Evolutionary conservation across 2,329 filamentous ascomycete genomes (phyloP).

Genomic region (Tolypocladium cylindrosporum): DNA sequence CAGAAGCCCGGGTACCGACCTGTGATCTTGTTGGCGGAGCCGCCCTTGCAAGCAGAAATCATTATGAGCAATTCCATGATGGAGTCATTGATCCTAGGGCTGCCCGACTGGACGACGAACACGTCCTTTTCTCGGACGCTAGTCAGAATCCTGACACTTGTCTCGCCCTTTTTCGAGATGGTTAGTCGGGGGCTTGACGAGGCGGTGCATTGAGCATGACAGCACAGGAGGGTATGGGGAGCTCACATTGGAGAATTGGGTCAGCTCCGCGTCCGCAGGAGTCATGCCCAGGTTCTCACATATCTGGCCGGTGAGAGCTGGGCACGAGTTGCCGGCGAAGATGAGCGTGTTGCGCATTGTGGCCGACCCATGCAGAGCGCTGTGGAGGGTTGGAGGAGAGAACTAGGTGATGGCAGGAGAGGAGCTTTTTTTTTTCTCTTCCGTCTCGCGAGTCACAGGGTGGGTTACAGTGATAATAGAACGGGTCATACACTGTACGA

Average conservation of each 20-base stretch:
- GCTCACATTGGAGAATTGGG: constrained; percentile 61
- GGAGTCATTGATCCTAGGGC: constrained; percentile 92
- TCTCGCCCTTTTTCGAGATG: constrained; percentile 47
- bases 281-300: constrained; percentile 59
- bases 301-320: constrained; percentile 53
- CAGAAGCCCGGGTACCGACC: constrained; percentile 44
- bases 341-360: constrained; percentile 57
- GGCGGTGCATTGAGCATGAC: not conserved
- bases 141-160: constrained; percentile 57
- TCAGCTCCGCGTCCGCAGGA: constrained; percentile 54
- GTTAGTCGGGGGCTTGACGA: constrained; percentile 8
- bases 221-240: constrained; percentile 13
- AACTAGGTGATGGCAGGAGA: not conserved
- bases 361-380: constrained; percentile 5
- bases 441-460: not conserved
- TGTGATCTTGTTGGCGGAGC: constrained; percentile 92
- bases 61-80: constrained; percentile 99
- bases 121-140: constrained; percentile 96
- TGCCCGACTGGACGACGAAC: constrained; percentile 96
- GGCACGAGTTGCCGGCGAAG: constrained; percentile 59
- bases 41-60: constrained; percentile 97
- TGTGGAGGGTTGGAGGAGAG: not conserved
- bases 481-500: not conserved
- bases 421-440: not conserved
- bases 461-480: not conserved